phyloP scores from a whole-genome alignment of 371 early-diverging fungal genomes.

The Basidiobolus heterosporus region DNA sequence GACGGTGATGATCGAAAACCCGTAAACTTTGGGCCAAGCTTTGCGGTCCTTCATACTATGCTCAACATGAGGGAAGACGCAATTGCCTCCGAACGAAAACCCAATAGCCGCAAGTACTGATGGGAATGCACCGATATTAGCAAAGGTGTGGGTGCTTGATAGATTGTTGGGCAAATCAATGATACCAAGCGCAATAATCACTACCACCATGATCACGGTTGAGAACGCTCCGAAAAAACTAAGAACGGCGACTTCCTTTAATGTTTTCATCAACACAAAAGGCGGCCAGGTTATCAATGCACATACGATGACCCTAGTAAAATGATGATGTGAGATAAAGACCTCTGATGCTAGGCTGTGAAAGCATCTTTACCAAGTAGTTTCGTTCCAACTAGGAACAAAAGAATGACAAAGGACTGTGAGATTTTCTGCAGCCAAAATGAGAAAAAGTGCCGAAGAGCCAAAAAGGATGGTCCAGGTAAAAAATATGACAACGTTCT shows the following conservation, averaged over 20 bases:
- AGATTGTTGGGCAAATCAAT: constrained; percentile 5
- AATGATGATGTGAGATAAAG: no score
- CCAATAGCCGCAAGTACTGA: constrained; percentile 36
- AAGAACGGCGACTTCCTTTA: constrained; percentile 58
- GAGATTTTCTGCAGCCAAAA: no score
- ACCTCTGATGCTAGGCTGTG: no score
- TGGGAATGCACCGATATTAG: constrained; percentile 25
- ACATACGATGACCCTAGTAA: no score
- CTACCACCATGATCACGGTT: constrained; percentile 25
- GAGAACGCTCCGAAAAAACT: constrained; percentile 31
- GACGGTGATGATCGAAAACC: constrained; percentile 46
- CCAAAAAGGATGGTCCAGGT: constrained; percentile 51
- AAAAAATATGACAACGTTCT: constrained; percentile 38
- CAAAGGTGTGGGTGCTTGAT: constrained; percentile 19
- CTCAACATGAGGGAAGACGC: constrained; percentile 24
- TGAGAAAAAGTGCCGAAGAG: neutral
- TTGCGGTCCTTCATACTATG: constrained; percentile 57
- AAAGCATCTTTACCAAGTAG: no score
- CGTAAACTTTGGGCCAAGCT: constrained; percentile 53
- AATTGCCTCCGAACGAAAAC: constrained; percentile 66
- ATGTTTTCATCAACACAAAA: constrained; percentile 24
- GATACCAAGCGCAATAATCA: constrained; percentile 4
- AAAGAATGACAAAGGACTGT: no score
- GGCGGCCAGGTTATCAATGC: no score
- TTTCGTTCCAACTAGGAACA: no score